Base-by-base conservation (phyloP, 2,329 filamentous ascomycete species). In the Hypoxylon sp. region DNA sequence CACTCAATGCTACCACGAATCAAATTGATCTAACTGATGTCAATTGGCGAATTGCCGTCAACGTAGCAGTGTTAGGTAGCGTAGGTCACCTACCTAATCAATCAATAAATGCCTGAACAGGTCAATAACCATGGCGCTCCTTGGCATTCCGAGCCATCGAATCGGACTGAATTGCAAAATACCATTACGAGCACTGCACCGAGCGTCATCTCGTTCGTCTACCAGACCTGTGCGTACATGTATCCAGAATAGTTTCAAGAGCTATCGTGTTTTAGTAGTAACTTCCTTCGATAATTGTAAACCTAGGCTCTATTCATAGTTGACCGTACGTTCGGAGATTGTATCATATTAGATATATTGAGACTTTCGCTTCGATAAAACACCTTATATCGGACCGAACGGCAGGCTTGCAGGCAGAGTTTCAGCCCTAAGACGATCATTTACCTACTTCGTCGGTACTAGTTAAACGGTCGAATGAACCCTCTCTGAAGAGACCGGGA, bases 281-380 rank as follows among this genome's bases (percentile, higher is more conserved):
- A 49, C n/a, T 1, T 34, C n/a, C 14, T 4, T 14, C 19, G 19
- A 38, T n/a, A 53, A 49, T n/a, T 25, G 21, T 56, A 49, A 19
- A 52, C n/a, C 55, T 13, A 17, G n/a, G 14, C n/a, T 30, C 30
- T 48, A 46, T 63, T 46, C 43, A 51, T 38, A 41, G 25, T 25
- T 25, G 32, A 17, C 30, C 13, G 14, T 23, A 23, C 19, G 23
- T 19, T 19, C 57, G 57, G 63, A 61, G 36, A 65, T 65, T 61
- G 38, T 46, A 36, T 38, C 21, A 3, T 46, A 30, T 23, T n/a
- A 25, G 19, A 61, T 60, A 63, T 68, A 68, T 60, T 68, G 65
- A 68, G 23, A 66, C 63, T 48, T 53, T 11, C 13, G 49, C 17
- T 38, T 60, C 63, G 46, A 66, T 69, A 60, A 34, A 63, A 50